phyloP scores from a whole-genome alignment of 1,139 yeast genomes.

The Pichia sp. region DNA sequence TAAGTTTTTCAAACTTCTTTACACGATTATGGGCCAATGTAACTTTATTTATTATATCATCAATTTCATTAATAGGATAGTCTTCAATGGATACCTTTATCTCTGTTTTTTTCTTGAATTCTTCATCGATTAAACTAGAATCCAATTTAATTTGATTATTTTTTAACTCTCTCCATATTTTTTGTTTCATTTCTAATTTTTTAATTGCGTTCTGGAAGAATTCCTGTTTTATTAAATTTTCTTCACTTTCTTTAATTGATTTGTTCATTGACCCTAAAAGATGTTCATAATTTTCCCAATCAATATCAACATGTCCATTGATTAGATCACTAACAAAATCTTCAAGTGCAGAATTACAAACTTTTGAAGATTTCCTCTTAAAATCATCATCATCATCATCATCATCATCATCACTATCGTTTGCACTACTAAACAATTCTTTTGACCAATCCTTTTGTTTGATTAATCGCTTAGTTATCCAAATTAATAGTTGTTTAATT shows the following conservation, averaged over 20 bases:
- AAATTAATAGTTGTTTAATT: constrained; percentile 61
- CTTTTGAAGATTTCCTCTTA: constrained; percentile 27
- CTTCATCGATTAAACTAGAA: background rate
- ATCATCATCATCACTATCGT: constrained; percentile 2
- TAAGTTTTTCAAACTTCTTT: constrained; percentile 4
- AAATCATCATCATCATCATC: constrained; percentile 16
- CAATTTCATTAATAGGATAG: background rate
- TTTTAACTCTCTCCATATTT: constrained; percentile 11
- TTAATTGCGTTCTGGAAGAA: constrained; percentile 41
- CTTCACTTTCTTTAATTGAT: constrained; percentile 47
- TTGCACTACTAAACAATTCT: background rate
- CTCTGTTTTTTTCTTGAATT: background rate
- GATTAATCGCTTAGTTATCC: constrained; percentile 55
- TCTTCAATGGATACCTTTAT: background rate
- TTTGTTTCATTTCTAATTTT: constrained; percentile 41
- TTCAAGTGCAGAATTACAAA: constrained; percentile 53
- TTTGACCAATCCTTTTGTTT: constrained; percentile 2
- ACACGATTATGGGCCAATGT: background rate
- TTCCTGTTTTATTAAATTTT: constrained; percentile 42
- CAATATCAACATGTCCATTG: constrained; percentile 52
- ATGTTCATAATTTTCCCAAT: constrained; percentile 55
- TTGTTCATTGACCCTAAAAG: background rate
- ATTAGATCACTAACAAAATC: constrained; percentile 54
- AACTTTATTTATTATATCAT: background rate
- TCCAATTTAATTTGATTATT: background rate